Base-by-base conservation (phyloP, 352 stramenopile species). In the Lagenidium giganteum region DNA sequence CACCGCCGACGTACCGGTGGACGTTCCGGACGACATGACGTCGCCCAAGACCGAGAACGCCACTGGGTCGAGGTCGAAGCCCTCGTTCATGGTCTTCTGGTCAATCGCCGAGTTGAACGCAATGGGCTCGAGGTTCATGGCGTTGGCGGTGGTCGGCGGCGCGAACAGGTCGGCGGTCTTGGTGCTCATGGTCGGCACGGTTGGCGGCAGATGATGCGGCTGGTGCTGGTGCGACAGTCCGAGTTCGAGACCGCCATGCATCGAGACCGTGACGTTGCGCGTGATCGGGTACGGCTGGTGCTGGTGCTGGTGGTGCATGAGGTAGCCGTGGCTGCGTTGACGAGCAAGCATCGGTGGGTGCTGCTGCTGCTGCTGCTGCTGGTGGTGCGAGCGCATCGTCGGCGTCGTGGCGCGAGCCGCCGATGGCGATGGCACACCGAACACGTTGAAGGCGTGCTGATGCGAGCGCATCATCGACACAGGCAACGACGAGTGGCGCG, bases 271-370 rank as follows among this genome's bases (percentile, higher is more conserved):
- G 65, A 79, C 69, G 36, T 44, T 55, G 47, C 58, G 48, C 13
- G 48, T 43, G 9, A 60, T 48, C 32, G 60, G 61, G 29, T 54
- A 38, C 31, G 60, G 61, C 28, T 58, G 48, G 62, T 22, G 60
- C 29, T 52, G 64, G 37, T 46, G 54, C 17, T 44, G 35, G 14
- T 66, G 53, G 35, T 76, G 66, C 58, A 83, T 60, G 32, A 77
- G 45, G 55, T 80, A 87, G 13, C 69, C 62, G 45, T 84, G 58
- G 39, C 70, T 89, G 66, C 76, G 77, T 57, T 89, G 70, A 32
- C 77, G 77, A 30, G 62, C 38, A 14, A 87, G 63, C n/a, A 64
- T 54, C 6, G 73, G 73, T 43, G 43, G 24, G 0, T 38, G 31
- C 45, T 22, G 42, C 24, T 40, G 32, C 17, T 22, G 20, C 5